Percentiles rank a stretch among this genome's conserved stretches.
phyloP scores from a whole-genome alignment of 768 basidiomycete species.

The Boletus coccyginus region DNA sequence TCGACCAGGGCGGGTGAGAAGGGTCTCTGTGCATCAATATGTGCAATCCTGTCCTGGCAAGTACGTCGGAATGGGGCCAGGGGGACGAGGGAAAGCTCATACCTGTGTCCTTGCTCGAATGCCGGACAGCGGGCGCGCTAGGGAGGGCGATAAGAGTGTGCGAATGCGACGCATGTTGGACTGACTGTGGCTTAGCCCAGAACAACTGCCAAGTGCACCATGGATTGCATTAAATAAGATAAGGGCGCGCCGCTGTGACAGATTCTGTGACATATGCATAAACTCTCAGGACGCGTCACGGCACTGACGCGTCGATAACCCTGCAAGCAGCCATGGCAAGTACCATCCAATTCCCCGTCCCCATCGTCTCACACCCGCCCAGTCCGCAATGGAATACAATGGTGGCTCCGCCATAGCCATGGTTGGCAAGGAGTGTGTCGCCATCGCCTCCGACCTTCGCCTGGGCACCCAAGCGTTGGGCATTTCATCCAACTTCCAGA shows the following conservation, averaged over 20 bases:
- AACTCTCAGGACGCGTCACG: not conserved
- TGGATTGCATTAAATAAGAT: too few relatives aligned
- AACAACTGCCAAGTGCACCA: too few relatives aligned
- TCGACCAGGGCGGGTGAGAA: conserved; percentile 61
- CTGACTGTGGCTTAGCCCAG: not conserved
- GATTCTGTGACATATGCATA: not conserved
- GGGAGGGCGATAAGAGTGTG: not conserved
- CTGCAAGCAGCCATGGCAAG: conserved; percentile 22
- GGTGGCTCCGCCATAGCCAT: conserved; percentile 99
- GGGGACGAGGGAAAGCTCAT: not conserved
- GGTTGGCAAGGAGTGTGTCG: conserved; percentile 98
- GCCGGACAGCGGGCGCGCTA: conserved; percentile 11
- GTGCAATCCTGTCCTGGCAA: conserved; percentile 53
- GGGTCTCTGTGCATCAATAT: conserved; percentile 46
- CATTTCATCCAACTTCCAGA: conserved; percentile 91
- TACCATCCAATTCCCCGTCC: not conserved
- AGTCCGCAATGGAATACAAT: conserved; percentile 93
- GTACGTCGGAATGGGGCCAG: not conserved
- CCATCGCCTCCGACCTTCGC: conserved; percentile 93
- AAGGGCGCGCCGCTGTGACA: conserved; percentile 5
- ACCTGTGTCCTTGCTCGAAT: conserved; percentile 25
- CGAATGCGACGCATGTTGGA: conserved; percentile 10
- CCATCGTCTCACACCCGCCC: not conserved
- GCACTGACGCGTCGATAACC: conserved; percentile 22
- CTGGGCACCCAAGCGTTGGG: conserved; percentile 85